Base-by-base conservation (phyloP, 345 rosid species). In the Rhizophora apiculata region DNA sequence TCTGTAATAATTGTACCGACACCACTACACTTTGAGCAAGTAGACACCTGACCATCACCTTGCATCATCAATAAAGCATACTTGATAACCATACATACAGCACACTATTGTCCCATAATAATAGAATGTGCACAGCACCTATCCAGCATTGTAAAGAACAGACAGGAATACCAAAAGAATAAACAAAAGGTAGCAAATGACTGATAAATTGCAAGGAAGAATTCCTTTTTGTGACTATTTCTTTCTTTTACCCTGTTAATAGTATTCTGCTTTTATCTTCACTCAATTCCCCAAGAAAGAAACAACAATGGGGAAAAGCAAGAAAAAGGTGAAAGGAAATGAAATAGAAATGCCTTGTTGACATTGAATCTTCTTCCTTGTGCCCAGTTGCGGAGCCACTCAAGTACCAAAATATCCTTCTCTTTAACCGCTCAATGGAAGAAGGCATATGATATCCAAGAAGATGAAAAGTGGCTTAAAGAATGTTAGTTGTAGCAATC, bases 21-120 rank as follows among this genome's bases (percentile, higher is more conserved):
- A 37, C 98, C 98, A 63, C 77, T 74, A 74, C 98, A 94, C n/a
- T 76, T 85, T 60, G 88, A 80, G 76, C 98, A 94, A 63, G 92
- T 87, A 51, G 97, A 86, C 34, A 91, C 94, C 98, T 94, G 83
- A 51, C 74, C 53, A 74, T 69, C 77, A 84, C 26, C 73, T n/a
- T 57, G n/a, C 56, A 74, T 66, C 68, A 85, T 60, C 69, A 58
- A 54, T 65, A 52, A 26, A 56, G 32, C 39, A 76, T 26, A 66
- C 37, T 15, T 43, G 13, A 64, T 19, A 8, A 24, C 26, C 52
- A 26, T 43, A 43, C 5, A 52, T 22, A 37, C 36, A 65, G 67
- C 29, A 55, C 21, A 30, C 46, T 11, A 64, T 3, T 46, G 11
- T 6, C 15, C 32, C 24, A 9, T 56, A 24, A 24, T 56, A n/a